Evolutionary conservation across 108 stramenopile species (phyloP).

Genomic region (Seminavis robusta): DNA sequence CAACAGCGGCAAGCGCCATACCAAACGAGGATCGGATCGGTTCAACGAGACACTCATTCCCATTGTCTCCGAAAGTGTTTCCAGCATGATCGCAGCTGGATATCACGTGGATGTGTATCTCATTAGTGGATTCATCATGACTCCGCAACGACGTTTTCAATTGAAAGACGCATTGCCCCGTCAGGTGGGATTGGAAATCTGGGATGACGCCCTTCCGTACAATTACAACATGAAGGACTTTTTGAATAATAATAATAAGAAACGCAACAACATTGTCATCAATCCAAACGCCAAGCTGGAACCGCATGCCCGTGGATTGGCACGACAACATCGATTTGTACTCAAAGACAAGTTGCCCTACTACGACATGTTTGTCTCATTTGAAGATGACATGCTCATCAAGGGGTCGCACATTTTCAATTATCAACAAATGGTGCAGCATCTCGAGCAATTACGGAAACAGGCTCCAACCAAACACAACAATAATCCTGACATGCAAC

Average conservation of each 20-base stretch:
- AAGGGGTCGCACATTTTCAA: constrained; percentile 63
- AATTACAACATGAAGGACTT: constrained; percentile 33
- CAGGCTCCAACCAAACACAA: constrained; percentile 25
- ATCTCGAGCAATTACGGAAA: constrained; percentile 44
- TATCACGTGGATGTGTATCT: constrained; percentile 59
- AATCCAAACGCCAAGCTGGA: constrained; percentile 42
- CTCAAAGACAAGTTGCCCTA: constrained; percentile 68
- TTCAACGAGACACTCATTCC: constrained; percentile 57
- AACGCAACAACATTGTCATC: constrained; percentile 18
- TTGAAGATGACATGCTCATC: constrained; percentile 83
- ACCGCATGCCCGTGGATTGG: constrained; percentile 43
- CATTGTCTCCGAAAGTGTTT: constrained; percentile 47
- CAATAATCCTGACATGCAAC: constrained; percentile 10
- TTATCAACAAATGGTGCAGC: constrained; percentile 47
- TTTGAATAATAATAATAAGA: background rate
- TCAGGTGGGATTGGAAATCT: constrained; percentile 50
- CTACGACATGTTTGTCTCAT: constrained; percentile 72
- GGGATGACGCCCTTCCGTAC: constrained; percentile 66
- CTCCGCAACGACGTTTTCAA: constrained; percentile 22
- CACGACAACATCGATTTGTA: constrained; percentile 80
- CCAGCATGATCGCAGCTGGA: constrained; percentile 47
- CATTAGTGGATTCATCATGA: constrained; percentile 28
- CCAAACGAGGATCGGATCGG: constrained; percentile 25
- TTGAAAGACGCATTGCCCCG: constrained; percentile 45
- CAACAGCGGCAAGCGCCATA: constrained; percentile 62